phyloP scores from a whole-genome alignment of 2,329 filamentous ascomycete genomes.

The Hypoxylon sp. region DNA sequence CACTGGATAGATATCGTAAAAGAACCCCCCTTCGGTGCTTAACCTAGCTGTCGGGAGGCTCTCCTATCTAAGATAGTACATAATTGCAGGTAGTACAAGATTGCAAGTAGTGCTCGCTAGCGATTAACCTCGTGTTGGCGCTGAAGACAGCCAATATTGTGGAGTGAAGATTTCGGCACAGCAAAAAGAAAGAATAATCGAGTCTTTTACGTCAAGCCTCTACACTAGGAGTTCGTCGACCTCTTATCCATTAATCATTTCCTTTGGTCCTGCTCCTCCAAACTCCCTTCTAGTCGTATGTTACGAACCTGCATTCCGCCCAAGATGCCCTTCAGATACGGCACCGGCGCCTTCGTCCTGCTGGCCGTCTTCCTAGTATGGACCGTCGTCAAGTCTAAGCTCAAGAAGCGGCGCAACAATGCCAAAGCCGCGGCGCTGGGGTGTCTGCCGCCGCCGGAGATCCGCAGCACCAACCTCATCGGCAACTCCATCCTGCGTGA shows the following conservation, averaged over 20 bases:
- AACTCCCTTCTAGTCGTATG: background rate
- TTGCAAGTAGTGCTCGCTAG: constrained; percentile 20
- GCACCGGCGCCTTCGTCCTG: constrained; percentile 26
- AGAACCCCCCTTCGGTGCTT: background rate
- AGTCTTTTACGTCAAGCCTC: constrained; percentile 10
- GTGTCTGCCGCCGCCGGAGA: constrained; percentile 47
- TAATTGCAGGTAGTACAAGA: background rate
- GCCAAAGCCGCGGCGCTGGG: constrained; percentile 47
- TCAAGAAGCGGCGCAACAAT: constrained; percentile 45
- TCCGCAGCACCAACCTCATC: constrained; percentile 50
- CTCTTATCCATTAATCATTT: background rate
- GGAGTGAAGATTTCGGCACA: constrained; percentile 3
- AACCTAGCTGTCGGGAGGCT: background rate
- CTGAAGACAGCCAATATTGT: constrained; percentile 2
- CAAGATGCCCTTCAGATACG: constrained; percentile 36
- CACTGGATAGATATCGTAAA: constrained; percentile 6
- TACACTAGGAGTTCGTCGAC: background rate
- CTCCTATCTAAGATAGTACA: background rate
- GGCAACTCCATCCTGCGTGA: constrained; percentile 50
- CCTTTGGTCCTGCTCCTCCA: background rate
- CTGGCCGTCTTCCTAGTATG: constrained; percentile 41
- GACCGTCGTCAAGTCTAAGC: constrained; percentile 44
- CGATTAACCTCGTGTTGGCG: background rate
- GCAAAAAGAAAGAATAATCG: background rate
- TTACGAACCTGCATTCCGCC: background rate